Percentiles rank a stretch among this genome's conserved stretches.
Conservation (phyloP, 257 asterid species). For the Penstemon davidsonii region DNA sequence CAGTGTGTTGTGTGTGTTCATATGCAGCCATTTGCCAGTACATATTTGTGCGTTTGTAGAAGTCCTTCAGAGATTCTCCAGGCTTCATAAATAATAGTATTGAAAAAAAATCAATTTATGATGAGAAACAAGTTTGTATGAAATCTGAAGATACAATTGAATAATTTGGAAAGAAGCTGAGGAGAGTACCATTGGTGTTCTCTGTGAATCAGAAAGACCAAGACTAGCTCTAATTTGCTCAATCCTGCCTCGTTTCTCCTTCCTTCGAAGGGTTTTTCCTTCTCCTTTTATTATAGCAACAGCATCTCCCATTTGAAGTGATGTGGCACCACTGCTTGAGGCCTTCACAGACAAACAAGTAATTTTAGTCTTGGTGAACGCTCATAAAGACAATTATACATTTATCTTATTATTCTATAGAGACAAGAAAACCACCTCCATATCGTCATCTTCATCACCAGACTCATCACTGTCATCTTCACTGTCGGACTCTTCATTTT, state of each 20-base stretch:
- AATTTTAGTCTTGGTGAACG: slow-evolving; percentile 2
- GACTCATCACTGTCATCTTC: slow-evolving; percentile 63
- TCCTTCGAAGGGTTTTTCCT: slow-evolving; percentile 77
- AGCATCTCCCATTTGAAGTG: slow-evolving; percentile 74
- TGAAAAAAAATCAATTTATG: slow-evolving; percentile 19
- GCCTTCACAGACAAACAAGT: slow-evolving; percentile 42
- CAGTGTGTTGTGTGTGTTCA: slow-evolving; percentile 97
- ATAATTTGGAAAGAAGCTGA: slow-evolving; percentile 13
- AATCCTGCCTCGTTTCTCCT: slow-evolving; percentile 83
- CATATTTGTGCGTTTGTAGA: slow-evolving; percentile 87
- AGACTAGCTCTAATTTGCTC: slow-evolving; percentile 97
- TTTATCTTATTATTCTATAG: slow-evolving; percentile 19
- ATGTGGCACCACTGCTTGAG: slow-evolving; percentile 40
- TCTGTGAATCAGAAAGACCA: slow-evolving; percentile 96
- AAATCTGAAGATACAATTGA: not conserved
- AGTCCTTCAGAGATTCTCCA: slow-evolving; percentile 89
- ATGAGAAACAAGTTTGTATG: not conserved
- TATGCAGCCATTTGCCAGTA: slow-evolving; percentile 99
- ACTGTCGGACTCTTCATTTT: slow-evolving; percentile 51
- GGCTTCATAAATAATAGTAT: slow-evolving; percentile 48
- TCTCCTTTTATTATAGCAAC: slow-evolving; percentile 90
- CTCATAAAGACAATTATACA: not conserved
- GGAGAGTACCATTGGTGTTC: slow-evolving; percentile 79
- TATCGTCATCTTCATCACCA: slow-evolving; percentile 56
- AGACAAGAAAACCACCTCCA: slow-evolving; percentile 54